phyloP scores from a whole-genome alignment of 257 asterid genomes.

The Gentiana dahurica region DNA sequence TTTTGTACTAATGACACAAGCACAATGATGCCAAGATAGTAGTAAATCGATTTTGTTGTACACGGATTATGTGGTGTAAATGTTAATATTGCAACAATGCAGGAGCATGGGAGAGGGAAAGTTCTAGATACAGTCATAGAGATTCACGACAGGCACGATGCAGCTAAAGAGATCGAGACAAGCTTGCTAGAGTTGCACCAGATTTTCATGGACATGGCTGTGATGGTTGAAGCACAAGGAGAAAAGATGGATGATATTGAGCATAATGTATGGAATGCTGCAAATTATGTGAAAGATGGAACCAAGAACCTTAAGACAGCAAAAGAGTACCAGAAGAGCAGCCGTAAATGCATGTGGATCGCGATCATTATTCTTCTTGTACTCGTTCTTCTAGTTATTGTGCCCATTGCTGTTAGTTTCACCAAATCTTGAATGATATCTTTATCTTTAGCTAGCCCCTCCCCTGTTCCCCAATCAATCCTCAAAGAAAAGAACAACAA shows the following conservation, averaged over 20 bases:
- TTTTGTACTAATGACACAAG: too few relatives aligned
- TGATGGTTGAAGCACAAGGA: conserved; percentile 93
- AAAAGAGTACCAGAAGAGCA: conserved; percentile 59
- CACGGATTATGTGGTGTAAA: background rate
- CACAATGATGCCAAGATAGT: too few relatives aligned
- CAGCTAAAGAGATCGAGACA: conserved; percentile 81
- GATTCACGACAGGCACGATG: conserved; percentile 70
- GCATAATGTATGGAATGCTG: conserved; percentile 71
- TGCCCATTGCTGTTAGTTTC: conserved; percentile 70
- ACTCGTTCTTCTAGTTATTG: conserved; percentile 43
- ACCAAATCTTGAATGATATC: conserved; percentile 30
- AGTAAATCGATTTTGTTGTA: background rate
- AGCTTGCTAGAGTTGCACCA: conserved; percentile 92
- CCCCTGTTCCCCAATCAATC: too few relatives aligned
- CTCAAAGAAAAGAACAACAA: background rate
- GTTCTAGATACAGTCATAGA: conserved; percentile 81
- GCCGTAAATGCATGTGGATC: conserved; percentile 65
- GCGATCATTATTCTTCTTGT: conserved; percentile 54
- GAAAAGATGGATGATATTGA: conserved; percentile 88
- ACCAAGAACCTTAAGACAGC: conserved; percentile 69
- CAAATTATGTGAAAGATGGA: conserved; percentile 57
- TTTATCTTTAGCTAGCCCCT: background rate
- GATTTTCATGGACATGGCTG: conserved; percentile 87
- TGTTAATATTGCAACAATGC: background rate
- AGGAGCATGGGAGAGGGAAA: conserved; percentile 87